A percentile compares a stretch with the other conserved stretches of the same genome.
Evolutionary conservation across 2,329 filamentous ascomycete species (phyloP).

Genomic region (Colletotrichum lupini): DNA sequence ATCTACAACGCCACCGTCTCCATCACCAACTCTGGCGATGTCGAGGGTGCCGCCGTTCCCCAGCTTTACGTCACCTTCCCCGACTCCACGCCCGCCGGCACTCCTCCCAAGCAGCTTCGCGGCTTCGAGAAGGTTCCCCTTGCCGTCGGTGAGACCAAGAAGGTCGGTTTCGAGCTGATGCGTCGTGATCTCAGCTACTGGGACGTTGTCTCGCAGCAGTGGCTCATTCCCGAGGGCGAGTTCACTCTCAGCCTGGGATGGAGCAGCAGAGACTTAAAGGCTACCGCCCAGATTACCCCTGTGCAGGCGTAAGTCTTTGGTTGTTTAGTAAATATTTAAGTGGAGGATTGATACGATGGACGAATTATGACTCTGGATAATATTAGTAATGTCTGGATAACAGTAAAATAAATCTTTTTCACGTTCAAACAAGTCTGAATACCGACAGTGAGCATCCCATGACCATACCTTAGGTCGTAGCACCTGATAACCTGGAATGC

Average conservation of each 20-base stretch:
- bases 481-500: too few relatives aligned
- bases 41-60: constrained; percentile 60
- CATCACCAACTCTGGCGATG: constrained; percentile 62
- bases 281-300: constrained; percentile 26
- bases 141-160: constrained; percentile 50
- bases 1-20: constrained; percentile 59
- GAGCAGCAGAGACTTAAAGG: constrained; percentile 41
- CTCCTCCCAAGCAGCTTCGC: constrained; percentile 60
- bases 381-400: constrained; percentile 31
- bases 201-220: constrained; percentile 55
- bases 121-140: constrained; percentile 64
- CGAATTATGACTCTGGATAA: constrained; percentile 27
- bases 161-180: constrained; percentile 57
- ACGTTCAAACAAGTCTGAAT: neutral
- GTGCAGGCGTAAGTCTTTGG: constrained; percentile 16
- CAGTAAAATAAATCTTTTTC: constrained; percentile 2
- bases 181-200: constrained; percentile 61
- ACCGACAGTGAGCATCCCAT: neutral
- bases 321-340: too few relatives aligned
- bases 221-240: constrained; percentile 49
- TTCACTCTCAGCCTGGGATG: constrained; percentile 45
- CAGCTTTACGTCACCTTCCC: constrained; percentile 66
- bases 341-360: neutral
- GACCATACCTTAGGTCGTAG: too few relatives aligned
- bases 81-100: constrained; percentile 49